phyloP scores from a whole-genome alignment of 106 monocot genomes.

The Narthecium ossifragum region DNA sequence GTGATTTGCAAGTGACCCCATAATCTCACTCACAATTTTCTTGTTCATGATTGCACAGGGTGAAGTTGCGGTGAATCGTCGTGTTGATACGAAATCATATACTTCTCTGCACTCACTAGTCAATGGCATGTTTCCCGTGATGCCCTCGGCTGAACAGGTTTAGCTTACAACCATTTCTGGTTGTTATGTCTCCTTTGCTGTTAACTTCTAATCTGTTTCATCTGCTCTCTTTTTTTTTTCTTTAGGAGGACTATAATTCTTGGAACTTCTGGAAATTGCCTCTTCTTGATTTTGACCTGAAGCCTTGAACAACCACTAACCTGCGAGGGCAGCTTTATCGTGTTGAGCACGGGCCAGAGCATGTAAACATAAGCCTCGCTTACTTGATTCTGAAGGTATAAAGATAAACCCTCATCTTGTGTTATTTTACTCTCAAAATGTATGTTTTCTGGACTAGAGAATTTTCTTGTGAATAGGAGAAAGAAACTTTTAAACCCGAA shows the following conservation, averaged over 20 bases:
- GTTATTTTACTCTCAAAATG: too few relatives aligned
- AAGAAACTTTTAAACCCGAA: too few relatives aligned
- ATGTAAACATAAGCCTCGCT: slow-evolving; percentile 21
- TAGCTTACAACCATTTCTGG: not conserved
- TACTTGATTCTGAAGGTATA: not conserved
- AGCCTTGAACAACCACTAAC: too few relatives aligned
- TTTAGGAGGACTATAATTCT: slow-evolving; percentile 73
- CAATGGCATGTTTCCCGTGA: slow-evolving; percentile 78
- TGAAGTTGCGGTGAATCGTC: slow-evolving; percentile 62
- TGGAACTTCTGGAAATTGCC: slow-evolving; percentile 84
- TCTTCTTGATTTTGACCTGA: slow-evolving; percentile 38
- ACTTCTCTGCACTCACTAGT: slow-evolving; percentile 67
- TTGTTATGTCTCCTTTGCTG: not conserved
- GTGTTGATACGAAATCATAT: slow-evolving; percentile 76
- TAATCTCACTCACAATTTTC: too few relatives aligned
- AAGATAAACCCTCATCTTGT: not conserved
- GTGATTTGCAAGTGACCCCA: too few relatives aligned
- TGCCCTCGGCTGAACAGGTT: slow-evolving; percentile 57
- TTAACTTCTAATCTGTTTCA: not conserved
- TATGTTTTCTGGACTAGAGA: too few relatives aligned
- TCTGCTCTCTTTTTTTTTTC: not conserved
- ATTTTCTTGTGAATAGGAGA: too few relatives aligned
- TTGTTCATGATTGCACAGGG: slow-evolving; percentile 37
- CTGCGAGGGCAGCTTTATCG: too few relatives aligned
- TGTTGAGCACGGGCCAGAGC: too few relatives aligned